Evolutionary conservation across 495 filamentous ascomycete species (phyloP), one percentile per base, ranked within the genome.

Genomic region (Tuber aestivum): DNA sequence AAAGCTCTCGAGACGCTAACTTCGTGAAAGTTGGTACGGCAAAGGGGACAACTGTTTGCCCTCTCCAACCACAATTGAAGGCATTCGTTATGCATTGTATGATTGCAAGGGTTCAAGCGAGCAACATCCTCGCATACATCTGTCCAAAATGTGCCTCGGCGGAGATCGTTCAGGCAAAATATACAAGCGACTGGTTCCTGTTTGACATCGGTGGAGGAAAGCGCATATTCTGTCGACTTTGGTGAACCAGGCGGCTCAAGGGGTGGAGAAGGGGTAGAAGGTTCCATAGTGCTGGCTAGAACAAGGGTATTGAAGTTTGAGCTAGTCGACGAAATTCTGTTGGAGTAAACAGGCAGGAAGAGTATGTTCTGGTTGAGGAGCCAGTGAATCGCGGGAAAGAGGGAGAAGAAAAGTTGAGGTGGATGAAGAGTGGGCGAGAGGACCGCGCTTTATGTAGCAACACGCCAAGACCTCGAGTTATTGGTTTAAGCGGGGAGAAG

Each of bases 21-120:
- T 80, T 90, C 83, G 84, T 97, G 93, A 85, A 98, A 98, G 80
- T 86, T 91, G 81, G 91, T 91, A 74, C 95, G 92, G 84, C 95
- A 99, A 84, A 98, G 96, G 21, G 95, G 95, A 83, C 95, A 99
- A 83, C 94, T 97, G 85, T 98, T 99, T 74, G 96, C 95, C 82
- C 95, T 90, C 85, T 95, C 93, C 42, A 92, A 93, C 95, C 95
- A 99, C 75, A 93, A 92, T 80, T 91, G 90, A 75, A 99, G 85
- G 82, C 95, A 99, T 70, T 91, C 90, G 84, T 99, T 90, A 83
- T 99, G 95, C 78, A 98, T 85, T 73, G 92, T 88, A 86, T 99
- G 95, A 65, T 91, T 91, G 85, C 95, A 99, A 48, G 94, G 81
- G 44, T 83, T 73, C 69, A 83, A 80, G 72, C 74, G 71, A 70